Base-by-base conservation (phyloP, 2,329 filamentous ascomycete species). In the Stemphylium vesicarium region DNA sequence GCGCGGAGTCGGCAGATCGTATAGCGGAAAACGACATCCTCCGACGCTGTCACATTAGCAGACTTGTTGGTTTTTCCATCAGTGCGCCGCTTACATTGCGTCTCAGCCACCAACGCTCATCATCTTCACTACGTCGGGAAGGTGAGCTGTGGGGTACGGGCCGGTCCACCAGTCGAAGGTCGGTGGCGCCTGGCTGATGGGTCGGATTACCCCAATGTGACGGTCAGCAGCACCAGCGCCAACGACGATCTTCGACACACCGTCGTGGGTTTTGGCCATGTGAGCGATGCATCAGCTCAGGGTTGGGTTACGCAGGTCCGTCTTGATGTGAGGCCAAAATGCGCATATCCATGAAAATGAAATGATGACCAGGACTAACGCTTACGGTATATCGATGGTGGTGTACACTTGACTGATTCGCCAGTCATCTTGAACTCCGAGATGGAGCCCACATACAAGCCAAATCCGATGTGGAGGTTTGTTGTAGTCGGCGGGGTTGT, bases 91-190 rank as follows among this genome's bases (percentile, higher is more conserved):
- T 36, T 26, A 36, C 18, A 16, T 24, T 15, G 32, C 13, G 4
- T 6, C 12, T 45, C 42, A 45, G 42, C 42, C 32, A 45, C 42
- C 42, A 45, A 45, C 42, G 20, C 20, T 24, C 32, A 36, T 45
- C 20, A 20, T 26, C 32, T 45, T 45, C 20, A 36, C 42, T 24
- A 9, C 13, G 42, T 45, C 42, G 15, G 42, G 42, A 45, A 45
- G 42, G 42, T 45, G 16, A 32, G 13, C n/a, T 45, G 42, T 45
- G 42, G 42, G 32, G 32, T 45, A 15, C 42, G 42, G 42, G 42
- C 42, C 42, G 42, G 6, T 22, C 42, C 42, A 45, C 31, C 32
- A 45, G n/a, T 16, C 5, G 13, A 43, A 3, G 13, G 2, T 12
- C 10, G 29, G 26, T 7, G 15, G 32, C 32, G 20, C 18, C 42